These are phyloP conservation scores for Geranium brycei DNA, from an alignment of 345 rosid species.

Conservation along the genomic window DNA sequence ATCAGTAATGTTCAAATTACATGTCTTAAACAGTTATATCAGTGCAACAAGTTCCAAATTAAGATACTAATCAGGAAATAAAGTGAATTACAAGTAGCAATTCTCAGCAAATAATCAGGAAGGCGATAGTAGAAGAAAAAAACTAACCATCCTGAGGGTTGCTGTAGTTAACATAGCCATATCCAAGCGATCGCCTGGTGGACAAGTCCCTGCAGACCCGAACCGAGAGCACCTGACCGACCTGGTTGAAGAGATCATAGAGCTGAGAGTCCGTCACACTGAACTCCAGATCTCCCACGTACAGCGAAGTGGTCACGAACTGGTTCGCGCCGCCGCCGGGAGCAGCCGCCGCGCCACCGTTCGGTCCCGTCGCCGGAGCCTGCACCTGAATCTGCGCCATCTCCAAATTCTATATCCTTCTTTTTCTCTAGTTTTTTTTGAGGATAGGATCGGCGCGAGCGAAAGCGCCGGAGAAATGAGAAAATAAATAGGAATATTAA, in stretches of 20 bases:
- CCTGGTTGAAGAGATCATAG: constrained; percentile 3
- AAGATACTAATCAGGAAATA: too few species aligned
- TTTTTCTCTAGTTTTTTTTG: background rate
- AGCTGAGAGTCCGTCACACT: constrained; percentile 7
- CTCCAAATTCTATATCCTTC: background rate
- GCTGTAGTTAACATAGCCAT: constrained; percentile 69
- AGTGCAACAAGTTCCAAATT: too few species aligned
- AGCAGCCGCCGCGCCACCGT: background rate
- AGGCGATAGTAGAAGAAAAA: background rate
- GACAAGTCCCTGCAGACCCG: constrained; percentile 33
- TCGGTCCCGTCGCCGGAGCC: background rate
- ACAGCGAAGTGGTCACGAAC: background rate
- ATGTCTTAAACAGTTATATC: too few species aligned
- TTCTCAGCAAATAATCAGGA: too few species aligned
- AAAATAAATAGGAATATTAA: too few species aligned
- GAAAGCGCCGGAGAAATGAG: background rate
- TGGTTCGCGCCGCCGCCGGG: background rate
- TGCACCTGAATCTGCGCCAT: background rate
- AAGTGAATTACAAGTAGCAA: too few species aligned
- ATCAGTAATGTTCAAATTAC: too few species aligned
- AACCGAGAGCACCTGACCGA: background rate
- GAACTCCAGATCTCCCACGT: background rate
- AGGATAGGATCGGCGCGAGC: background rate
- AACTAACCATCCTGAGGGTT: constrained; percentile 55
- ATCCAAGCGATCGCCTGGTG: constrained; percentile 67